Percentiles rank a stretch among this genome's conserved stretches.
Evolutionary conservation across 1,139 yeast species (phyloP).

Genomic region (Taphrina deformans): DNA sequence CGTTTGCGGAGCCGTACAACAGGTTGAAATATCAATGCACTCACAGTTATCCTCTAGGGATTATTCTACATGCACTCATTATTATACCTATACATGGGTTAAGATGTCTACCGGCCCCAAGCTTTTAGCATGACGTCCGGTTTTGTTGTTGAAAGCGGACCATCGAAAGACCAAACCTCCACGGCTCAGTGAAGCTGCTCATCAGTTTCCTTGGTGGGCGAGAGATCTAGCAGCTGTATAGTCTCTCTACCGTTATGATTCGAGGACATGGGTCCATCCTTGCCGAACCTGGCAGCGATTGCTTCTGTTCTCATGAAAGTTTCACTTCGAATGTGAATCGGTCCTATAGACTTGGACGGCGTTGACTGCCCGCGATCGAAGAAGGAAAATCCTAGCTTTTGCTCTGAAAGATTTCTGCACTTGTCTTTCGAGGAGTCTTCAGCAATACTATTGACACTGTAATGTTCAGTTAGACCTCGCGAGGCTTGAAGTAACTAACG

Average conservation of each 20-base stretch:
- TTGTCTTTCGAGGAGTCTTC: not conserved
- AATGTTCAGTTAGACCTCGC: not conserved
- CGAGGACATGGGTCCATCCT: not conserved
- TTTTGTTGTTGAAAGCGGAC: too few species aligned
- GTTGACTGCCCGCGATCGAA: not conserved
- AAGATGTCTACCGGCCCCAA: too few species aligned
- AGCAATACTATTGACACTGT: not conserved
- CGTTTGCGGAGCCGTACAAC: not conserved
- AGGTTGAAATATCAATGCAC: too few species aligned
- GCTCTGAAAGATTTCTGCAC: not conserved
- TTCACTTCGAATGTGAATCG: not conserved
- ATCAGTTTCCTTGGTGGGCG: not conserved
- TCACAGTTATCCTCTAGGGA: too few species aligned
- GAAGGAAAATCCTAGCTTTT: not conserved
- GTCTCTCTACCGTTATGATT: not conserved
- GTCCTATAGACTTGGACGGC: not conserved
- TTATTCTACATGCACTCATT: not conserved
- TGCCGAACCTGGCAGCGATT: not conserved
- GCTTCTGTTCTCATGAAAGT: slow-evolving; percentile 7
- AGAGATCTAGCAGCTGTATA: not conserved
- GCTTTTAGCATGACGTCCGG: too few species aligned
- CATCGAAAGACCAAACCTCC: not conserved
- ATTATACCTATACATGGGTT: not conserved
- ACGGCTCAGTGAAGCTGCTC: not conserved
- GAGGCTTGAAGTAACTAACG: not conserved